phyloP scores from a whole-genome alignment of 2,329 filamentous ascomycete species.

The Didymella arachidicola region DNA sequence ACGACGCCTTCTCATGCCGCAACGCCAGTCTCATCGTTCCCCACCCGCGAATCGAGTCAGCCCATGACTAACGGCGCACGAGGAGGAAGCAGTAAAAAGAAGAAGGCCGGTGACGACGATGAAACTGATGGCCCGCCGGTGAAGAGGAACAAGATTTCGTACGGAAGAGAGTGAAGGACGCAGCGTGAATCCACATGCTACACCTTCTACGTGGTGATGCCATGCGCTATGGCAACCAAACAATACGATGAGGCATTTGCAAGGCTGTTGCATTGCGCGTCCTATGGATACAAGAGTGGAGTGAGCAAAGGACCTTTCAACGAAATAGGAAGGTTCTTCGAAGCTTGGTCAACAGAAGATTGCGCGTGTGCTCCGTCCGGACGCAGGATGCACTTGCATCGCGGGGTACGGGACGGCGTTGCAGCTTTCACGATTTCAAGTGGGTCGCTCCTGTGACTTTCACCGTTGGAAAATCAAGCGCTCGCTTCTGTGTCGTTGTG shows the following conservation, averaged over 20 bases:
- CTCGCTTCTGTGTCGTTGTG: constrained; percentile 30
- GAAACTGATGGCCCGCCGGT: constrained; percentile 55
- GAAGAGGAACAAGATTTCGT: constrained; percentile 61
- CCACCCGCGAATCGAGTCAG: constrained; percentile 56
- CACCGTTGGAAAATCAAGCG: constrained; percentile 30
- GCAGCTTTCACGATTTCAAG: constrained; percentile 31
- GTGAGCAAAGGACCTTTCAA: constrained; percentile 21
- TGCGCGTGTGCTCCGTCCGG: constrained; percentile 11
- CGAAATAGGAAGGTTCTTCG: constrained; percentile 32
- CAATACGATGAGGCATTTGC: constrained; percentile 16
- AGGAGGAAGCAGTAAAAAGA: constrained; percentile 57
- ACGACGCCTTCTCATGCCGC: constrained; percentile 57
- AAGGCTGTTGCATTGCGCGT: constrained; percentile 33
- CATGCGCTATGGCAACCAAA: constrained; percentile 17
- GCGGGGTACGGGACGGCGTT: constrained; percentile 32
- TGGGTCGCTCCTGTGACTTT: constrained; percentile 30
- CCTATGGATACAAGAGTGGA: constrained; percentile 34
- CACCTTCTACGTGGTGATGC: constrained; percentile 4
- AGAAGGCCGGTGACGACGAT: constrained; percentile 54
- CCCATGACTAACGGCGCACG: constrained; percentile 50
- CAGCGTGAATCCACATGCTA: constrained; percentile 4
- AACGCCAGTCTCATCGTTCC: constrained; percentile 57
- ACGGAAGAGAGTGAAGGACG: constrained; percentile 54
- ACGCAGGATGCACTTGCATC: constrained; percentile 23
- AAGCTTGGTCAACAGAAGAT: constrained; percentile 15